Base-by-base conservation (phyloP, 2,329 filamentous ascomycete species). In the Hirsutella rhossiliensis region DNA sequence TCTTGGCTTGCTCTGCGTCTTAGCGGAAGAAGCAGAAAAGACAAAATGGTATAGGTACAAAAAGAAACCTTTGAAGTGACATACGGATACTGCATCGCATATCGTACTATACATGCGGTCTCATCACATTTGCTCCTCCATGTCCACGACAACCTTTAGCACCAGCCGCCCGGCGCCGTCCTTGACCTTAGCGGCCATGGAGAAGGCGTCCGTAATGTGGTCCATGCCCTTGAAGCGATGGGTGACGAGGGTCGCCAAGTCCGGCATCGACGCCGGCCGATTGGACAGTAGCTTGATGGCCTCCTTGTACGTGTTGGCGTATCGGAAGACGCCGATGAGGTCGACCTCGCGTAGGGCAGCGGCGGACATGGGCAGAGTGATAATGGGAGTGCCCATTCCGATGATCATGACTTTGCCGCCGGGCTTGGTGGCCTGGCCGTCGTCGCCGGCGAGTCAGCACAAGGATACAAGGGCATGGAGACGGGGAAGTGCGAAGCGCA, bases 321-420 rank as follows among this genome's bases (percentile, higher is more conserved):
- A 86, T 45, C 82, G 72, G 63, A 84, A 85, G 36, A 83, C 78
- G 23, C 81, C 80, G 18, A 82, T 60, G n/a, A 86, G 72, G 55
- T 85, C 81, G 44, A 86, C 76, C 58, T 87, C 82, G 42, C 80
- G 73, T 5, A 82, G 69, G 7, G 82, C 76, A 4, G 83, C 81
- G 3, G 78, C 78, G 2, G 77, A 82, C 43, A 87, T 73, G 37
- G 80, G 81, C 11, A 87, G 65, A 0, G 78, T 84, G 55, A 85
- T 79, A 40, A 84, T 69, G 1, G 82, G 82, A 11, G 71, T 80
- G 42, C 82, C 82, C 80, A 87, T 84, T 45, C 82, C 82, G 40
- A 87, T 79, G 18, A 86, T 69, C 61, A 86, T 68, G 45, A 86
- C 69, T 52, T 75, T 80, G 44, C 83, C 84, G 36, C 84, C 84